Evolutionary conservation across 108 stramenopile genomes (phyloP).

Genomic region (Skeletonema costatum): DNA sequence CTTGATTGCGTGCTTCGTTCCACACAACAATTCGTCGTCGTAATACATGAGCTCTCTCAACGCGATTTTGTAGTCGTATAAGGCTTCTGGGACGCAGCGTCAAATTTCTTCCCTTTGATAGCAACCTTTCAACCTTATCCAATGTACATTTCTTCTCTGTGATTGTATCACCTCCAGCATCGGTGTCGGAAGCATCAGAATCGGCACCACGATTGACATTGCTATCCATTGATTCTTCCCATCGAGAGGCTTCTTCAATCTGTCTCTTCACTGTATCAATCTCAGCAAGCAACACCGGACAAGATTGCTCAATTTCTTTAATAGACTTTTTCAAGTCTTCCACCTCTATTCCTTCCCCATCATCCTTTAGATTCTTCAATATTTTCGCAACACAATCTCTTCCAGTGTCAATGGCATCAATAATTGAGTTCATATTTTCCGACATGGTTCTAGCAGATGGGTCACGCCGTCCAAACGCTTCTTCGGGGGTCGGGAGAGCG

Average conservation of each 20-base stretch:
- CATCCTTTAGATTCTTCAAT: slow-evolving; percentile 41
- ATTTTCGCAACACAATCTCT: slow-evolving; percentile 43
- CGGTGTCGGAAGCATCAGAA: slow-evolving; percentile 49
- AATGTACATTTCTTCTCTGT: slow-evolving; percentile 44
- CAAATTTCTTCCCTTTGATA: slow-evolving; percentile 41
- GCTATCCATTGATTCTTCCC: slow-evolving; percentile 44
- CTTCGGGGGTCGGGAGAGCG: slow-evolving; percentile 54
- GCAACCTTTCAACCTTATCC: slow-evolving; percentile 45
- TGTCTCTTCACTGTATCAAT: slow-evolving; percentile 36
- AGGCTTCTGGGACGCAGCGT: slow-evolving; percentile 47
- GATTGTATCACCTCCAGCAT: slow-evolving; percentile 23
- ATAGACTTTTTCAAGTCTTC: slow-evolving; percentile 54
- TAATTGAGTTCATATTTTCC: slow-evolving; percentile 47
- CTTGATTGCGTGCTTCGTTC: slow-evolving; percentile 50
- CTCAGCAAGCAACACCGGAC: slow-evolving; percentile 56
- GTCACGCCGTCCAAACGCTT: slow-evolving; percentile 43
- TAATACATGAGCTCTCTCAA: slow-evolving; percentile 62
- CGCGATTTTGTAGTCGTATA: slow-evolving; percentile 50
- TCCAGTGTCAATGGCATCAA: slow-evolving; percentile 45
- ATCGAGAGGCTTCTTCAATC: slow-evolving; percentile 27
- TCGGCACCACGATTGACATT: slow-evolving; percentile 44
- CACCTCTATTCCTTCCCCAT: slow-evolving; percentile 66
- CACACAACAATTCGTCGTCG: slow-evolving; percentile 57
- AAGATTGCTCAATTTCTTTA: slow-evolving; percentile 35
- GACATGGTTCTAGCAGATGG: slow-evolving; percentile 46